Base-by-base conservation (phyloP, 306 rosid species). In the Argentina anserina region DNA sequence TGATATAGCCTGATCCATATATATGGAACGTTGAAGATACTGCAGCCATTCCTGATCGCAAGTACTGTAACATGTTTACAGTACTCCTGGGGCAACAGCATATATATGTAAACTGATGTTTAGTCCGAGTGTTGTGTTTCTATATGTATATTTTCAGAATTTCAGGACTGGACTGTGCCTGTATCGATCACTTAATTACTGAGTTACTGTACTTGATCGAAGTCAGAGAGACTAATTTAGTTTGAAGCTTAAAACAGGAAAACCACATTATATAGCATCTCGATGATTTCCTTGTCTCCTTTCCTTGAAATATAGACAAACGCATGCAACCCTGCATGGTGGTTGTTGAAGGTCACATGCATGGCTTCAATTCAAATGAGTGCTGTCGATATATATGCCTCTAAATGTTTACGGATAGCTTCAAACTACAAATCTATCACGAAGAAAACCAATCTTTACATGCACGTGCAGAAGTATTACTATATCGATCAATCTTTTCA, bases 301-400 rank as follows among this genome's bases (percentile, higher is more conserved):
- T 53, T 23, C 15, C 60, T 56, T 56, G 11, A 52, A 56, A 25
- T 56, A 56, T 5, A 56, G 34, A 56, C 34, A 56, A 56, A 56
- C 34, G 18, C 62, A 56, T 26, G 63, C 63, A 56, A 56, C 63
- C 64, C 31, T 39, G 33, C 31, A 12, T 23, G 31, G 43, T 31
- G 72, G 42, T 29, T n/a, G 64, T 11, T 49, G 34, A 21, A 34
- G 47, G 64, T 70, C 64, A 33, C 49, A 70, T n/a, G 73, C 49
- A 70, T n/a, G 73, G 45, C 46, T 18, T 56, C 37, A 4, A 26
- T 52, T 18, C 72, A 26, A 67, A 26, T 25, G 34, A 59, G 33
- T 25, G 33, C 36, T 56, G 34, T 50, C 26, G 26, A 50, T 21
- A 17, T 15, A 46, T 28, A 56, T 23, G 63, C 63, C 55, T 28